Percentiles rank a stretch among this genome's conserved stretches.
These are phyloP conservation scores for Turritis glabra DNA, from an alignment of 345 rosid genomes.

Conservation along the genomic window DNA sequence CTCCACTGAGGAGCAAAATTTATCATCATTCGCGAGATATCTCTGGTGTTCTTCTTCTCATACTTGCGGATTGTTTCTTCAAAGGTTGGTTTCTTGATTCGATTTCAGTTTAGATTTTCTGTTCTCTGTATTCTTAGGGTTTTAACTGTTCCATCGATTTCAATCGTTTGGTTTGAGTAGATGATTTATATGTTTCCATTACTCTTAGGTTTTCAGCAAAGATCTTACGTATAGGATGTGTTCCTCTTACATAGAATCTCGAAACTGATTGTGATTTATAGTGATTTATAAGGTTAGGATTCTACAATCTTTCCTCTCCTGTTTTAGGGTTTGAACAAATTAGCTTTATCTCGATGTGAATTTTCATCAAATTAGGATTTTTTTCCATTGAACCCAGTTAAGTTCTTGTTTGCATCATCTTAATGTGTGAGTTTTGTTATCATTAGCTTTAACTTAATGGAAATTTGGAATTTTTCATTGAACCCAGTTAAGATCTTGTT, in stretches of 20 bases:
- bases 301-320: not conserved
- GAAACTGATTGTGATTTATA: not conserved
- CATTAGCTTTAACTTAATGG: not conserved
- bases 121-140: not conserved
- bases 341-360: conserved; percentile 1
- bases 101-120: not conserved
- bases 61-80: not conserved
- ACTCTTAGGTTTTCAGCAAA: not conserved
- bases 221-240: not conserved
- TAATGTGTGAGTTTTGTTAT: not conserved
- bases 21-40: not conserved
- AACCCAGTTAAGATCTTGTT: not conserved
- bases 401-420: not conserved
- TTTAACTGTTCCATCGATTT: conserved; percentile 9
- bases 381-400: not conserved
- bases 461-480: not conserved
- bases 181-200: not conserved
- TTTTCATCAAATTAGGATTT: not conserved
- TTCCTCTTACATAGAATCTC: not conserved
- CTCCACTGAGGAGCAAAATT: not conserved
- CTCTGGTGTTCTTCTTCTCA: conserved; percentile 22
- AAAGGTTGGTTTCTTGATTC: conserved; percentile 6
- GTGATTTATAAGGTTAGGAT: not conserved
- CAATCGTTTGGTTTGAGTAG: not conserved
- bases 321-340: conserved; percentile 27